phyloP scores from a whole-genome alignment of 306 rosid species.

The Rubus idaeus region DNA sequence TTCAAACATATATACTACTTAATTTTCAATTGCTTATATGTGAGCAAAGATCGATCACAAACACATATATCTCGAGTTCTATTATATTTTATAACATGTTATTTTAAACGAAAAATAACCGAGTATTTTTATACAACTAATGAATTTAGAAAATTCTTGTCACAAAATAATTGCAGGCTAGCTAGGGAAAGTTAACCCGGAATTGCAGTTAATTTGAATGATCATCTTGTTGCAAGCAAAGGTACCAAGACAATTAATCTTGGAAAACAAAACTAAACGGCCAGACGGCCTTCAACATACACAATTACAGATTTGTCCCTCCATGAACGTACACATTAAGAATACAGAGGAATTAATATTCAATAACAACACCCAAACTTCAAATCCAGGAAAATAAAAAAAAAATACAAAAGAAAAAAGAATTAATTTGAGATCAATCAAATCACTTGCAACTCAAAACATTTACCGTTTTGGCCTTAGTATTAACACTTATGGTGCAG shows the following conservation, averaged over 20 bases:
- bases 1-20: no score
- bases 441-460: conserved; percentile 33
- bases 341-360: not conserved
- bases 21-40: no score
- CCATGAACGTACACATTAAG: not conserved
- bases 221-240: not conserved
- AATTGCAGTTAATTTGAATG: not conserved
- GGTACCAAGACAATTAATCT: not conserved
- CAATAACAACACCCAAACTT: conserved; percentile 10
- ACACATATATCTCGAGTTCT: no score
- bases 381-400: not conserved
- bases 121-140: no score
- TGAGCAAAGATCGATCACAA: no score
- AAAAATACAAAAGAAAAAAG: not conserved
- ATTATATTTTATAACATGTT: no score
- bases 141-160: no score
- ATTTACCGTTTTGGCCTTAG: conserved; percentile 14
- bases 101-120: no score
- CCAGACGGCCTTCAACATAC: not conserved
- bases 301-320: not conserved
- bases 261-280: not conserved
- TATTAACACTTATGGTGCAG: conserved; percentile 31
- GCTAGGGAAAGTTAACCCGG: not conserved
- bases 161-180: not conserved
- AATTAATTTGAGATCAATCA: not conserved